These are phyloP conservation scores for Rhynchosporium agropyri DNA, from an alignment of 2,329 filamentous ascomycete species.

Conservation along the genomic window DNA sequence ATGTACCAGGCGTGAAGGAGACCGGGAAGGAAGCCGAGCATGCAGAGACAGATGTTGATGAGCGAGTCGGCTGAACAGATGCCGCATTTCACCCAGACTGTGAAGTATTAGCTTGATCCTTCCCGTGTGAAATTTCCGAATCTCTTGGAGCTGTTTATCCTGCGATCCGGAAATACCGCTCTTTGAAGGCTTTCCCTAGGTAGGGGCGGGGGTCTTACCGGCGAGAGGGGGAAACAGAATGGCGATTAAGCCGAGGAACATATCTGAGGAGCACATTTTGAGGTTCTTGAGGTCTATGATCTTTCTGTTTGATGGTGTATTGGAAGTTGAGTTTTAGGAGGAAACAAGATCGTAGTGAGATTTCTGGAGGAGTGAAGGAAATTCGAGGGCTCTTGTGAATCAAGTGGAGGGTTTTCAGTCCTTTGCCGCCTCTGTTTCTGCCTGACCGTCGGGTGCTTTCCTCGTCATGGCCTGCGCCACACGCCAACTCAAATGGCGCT, in stretches of 20 bases:
- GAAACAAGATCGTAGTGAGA: neutral
- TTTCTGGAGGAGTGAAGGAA: conserved; percentile 9
- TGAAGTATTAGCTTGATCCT: conserved; percentile 33
- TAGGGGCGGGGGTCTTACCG: conserved; percentile 49
- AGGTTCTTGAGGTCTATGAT: neutral
- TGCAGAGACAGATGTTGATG: conserved; percentile 91
- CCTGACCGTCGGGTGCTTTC: conserved; percentile 16
- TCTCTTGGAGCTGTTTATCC: neutral
- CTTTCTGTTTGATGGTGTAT: neutral
- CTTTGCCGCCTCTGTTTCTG: conserved; percentile 9
- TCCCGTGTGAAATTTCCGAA: neutral
- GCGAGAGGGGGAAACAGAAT: conserved; percentile 67
- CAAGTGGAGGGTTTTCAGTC: neutral
- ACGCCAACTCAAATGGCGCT: neutral
- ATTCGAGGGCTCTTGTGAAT: conserved; percentile 18
- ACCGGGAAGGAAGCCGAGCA: conserved; percentile 79
- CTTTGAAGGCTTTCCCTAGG: conserved; percentile 3
- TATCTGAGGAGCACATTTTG: conserved; percentile 60
- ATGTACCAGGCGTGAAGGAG: conserved; percentile 98
- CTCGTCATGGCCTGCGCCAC: conserved; percentile 19
- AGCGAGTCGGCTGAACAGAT: conserved; percentile 90
- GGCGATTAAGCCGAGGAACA: conserved; percentile 67
- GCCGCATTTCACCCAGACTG: conserved; percentile 96
- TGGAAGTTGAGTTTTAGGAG: neutral
- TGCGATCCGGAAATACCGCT: neutral